Percentiles rank a stretch among this genome's conserved stretches.
Evolutionary conservation across 805 yeast genomes (phyloP).

Genomic region (Ogataea pignaliae): DNA sequence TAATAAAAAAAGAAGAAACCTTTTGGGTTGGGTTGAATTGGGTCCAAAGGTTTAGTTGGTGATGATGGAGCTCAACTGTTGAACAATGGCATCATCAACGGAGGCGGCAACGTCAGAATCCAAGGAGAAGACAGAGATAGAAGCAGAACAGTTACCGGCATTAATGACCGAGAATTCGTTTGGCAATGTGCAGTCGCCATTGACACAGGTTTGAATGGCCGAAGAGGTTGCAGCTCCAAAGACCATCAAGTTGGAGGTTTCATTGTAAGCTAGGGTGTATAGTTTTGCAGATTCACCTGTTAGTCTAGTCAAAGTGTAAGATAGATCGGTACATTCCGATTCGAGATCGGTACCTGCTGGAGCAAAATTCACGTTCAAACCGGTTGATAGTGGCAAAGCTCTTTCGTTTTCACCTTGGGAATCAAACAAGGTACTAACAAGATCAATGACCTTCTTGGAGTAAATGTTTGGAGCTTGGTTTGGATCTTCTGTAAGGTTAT

Average conservation of each 20-base stretch:
- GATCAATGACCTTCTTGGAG: constrained; percentile 35
- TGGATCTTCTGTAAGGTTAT: constrained; percentile 38
- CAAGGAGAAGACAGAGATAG: constrained; percentile 44
- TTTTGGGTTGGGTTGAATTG: neutral
- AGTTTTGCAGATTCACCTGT: constrained; percentile 36
- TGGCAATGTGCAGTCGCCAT: constrained; percentile 43
- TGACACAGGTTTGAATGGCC: constrained; percentile 25
- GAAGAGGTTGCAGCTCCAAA: constrained; percentile 16
- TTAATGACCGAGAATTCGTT: constrained; percentile 34
- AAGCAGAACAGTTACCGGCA: constrained; percentile 33
- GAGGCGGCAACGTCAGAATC: constrained; percentile 37
- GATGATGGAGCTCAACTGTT: neutral
- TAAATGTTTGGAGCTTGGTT: constrained; percentile 41
- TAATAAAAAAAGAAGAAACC: neutral
- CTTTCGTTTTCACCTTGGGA: constrained; percentile 34
- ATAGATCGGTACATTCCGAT: constrained; percentile 37
- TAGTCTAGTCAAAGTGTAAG: constrained; percentile 41
- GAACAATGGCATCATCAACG: neutral
- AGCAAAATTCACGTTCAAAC: constrained; percentile 48
- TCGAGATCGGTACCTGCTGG: constrained; percentile 36
- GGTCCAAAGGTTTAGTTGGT: neutral
- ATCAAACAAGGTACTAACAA: constrained; percentile 35
- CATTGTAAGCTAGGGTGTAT: constrained; percentile 35
- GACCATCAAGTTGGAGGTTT: constrained; percentile 30
- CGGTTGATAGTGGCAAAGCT: constrained; percentile 40